These are phyloP conservation scores for Hirsutella minnesotensis DNA, from an alignment of 2,329 filamentous ascomycete genomes.

Conservation along the genomic window DNA sequence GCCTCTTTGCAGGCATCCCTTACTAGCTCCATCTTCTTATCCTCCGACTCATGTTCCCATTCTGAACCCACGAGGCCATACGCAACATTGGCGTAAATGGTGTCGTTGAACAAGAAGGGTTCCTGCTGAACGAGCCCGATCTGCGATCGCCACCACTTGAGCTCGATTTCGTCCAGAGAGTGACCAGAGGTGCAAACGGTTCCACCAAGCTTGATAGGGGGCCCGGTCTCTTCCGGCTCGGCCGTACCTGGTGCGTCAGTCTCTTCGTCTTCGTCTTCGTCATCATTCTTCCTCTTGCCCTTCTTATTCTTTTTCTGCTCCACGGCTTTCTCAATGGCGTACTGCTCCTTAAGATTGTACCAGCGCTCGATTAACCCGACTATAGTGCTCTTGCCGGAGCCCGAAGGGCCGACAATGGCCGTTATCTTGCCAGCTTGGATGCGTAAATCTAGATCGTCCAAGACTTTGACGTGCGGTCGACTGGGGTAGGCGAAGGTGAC, in stretches of 20 bases:
- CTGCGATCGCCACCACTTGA: conserved; percentile 51
- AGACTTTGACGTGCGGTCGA: conserved; percentile 49
- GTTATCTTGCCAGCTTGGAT: conserved; percentile 56
- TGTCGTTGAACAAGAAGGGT: conserved; percentile 55
- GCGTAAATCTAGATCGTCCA: conserved; percentile 45
- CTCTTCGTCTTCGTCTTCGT: conserved; percentile 14
- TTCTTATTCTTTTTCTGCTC: conserved; percentile 32
- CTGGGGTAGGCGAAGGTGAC: conserved; percentile 66
- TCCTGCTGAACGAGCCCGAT: conserved; percentile 60
- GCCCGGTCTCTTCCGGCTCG: conserved; percentile 24
- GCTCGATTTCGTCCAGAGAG: conserved; percentile 42
- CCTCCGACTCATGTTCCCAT: conserved; percentile 40
- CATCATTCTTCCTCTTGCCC: conserved; percentile 5
- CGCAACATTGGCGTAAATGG: conserved; percentile 50
- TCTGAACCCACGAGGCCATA: conserved; percentile 42
- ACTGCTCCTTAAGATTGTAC: conserved; percentile 50
- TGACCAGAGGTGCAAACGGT: conserved; percentile 40
- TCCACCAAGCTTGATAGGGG: conserved; percentile 31
- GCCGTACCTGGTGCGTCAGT: conserved; percentile 14
- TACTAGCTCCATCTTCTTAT: conserved; percentile 47
- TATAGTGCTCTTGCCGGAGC: conserved; percentile 64
- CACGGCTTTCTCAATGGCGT: conserved; percentile 36
- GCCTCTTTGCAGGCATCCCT: conserved; percentile 53
- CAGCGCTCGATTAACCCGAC: conserved; percentile 60
- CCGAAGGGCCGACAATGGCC: conserved; percentile 62